phyloP scores from a whole-genome alignment of 2,329 filamentous ascomycete genomes.

The Bipolaris cookei region DNA sequence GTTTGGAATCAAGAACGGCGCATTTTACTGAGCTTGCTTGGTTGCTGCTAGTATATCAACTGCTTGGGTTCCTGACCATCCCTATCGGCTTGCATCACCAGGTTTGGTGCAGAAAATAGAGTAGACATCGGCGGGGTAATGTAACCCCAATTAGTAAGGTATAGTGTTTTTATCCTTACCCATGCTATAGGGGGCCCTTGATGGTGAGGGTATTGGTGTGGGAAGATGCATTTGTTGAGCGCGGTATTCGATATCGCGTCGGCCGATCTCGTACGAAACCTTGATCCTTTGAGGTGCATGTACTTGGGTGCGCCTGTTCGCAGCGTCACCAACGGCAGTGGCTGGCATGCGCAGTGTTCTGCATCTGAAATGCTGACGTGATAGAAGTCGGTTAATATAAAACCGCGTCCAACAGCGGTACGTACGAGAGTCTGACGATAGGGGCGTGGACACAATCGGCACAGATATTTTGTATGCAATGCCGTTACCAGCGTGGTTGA shows the following conservation, averaged over 20 bases:
- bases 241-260: neutral
- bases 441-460: neutral
- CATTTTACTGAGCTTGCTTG: neutral
- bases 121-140: neutral
- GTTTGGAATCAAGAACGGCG: neutral
- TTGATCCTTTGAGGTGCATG: neutral
- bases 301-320: neutral
- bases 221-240: neutral
- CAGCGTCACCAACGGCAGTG: neutral
- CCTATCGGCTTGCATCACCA: neutral
- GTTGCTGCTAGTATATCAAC: neutral
- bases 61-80: neutral
- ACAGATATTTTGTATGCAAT: neutral
- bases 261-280: neutral
- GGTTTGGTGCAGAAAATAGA: neutral
- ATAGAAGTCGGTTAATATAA: too few relatives aligned
- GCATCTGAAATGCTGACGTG: neutral
- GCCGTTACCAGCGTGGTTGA: neutral
- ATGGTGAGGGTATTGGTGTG: neutral
- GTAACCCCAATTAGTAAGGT: neutral
- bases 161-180: neutral
- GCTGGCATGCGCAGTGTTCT: neutral
- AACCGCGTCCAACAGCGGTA: too few relatives aligned
- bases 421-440: neutral
- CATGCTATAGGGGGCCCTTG: neutral